A percentile compares a stretch with the other conserved stretches of the same genome.
Conservation (phyloP, 179 eudicot species). For the Spinacia oleracea region DNA sequence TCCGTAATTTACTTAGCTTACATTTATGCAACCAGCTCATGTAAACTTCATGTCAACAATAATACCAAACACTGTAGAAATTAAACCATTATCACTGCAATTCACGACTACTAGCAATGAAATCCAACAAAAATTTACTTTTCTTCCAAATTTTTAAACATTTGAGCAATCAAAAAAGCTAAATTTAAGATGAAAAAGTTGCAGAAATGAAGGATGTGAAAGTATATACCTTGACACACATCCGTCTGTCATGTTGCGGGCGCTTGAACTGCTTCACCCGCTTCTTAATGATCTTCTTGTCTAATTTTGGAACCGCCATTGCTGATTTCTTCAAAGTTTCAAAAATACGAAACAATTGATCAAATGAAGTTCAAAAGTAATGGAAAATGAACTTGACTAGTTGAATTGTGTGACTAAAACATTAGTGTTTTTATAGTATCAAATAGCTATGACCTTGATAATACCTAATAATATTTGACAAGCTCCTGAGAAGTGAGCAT, state of each 20-base stretch:
- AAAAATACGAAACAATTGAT: not conserved
- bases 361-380: not conserved
- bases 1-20: not conserved
- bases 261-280: conserved; percentile 11
- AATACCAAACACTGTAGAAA: not conserved
- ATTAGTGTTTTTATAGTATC: too few species aligned
- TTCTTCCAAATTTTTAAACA: not conserved
- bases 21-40: not conserved
- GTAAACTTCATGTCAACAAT: not conserved
- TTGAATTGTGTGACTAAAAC: too few species aligned
- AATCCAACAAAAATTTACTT: too few species aligned
- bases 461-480: too few species aligned
- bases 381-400: not conserved
- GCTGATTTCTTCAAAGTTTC: not conserved
- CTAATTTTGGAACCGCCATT: conserved; percentile 6
- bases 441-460: too few species aligned
- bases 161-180: not conserved
- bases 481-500: too few species aligned
- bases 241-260: conserved; percentile 2
- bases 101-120: too few species aligned
- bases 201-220: not conserved
- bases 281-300: conserved; percentile 18
- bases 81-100: not conserved
- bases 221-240: conserved; percentile 4
- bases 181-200: not conserved